Evolutionary conservation across 306 rosid species (phyloP).

Genomic region (Dryas drummondii): DNA sequence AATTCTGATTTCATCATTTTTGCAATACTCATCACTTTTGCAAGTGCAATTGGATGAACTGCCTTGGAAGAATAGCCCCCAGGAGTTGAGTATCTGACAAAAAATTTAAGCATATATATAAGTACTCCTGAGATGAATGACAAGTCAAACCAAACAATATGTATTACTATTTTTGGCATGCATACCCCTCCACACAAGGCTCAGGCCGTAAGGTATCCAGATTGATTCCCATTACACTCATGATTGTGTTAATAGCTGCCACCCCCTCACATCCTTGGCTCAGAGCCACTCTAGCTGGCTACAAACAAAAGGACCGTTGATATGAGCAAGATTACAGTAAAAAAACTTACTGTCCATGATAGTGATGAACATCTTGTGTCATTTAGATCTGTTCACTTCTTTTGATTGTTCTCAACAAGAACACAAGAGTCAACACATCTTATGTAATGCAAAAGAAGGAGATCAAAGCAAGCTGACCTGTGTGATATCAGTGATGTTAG

Average conservation of each 20-base stretch:
- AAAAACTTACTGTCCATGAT: neutral
- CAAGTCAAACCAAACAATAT: conserved; percentile 18
- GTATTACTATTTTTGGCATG: conserved; percentile 23
- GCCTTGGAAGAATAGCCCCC: conserved; percentile 98
- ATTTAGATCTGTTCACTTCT: neutral
- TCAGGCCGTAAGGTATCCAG: conserved; percentile 81
- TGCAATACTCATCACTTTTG: conserved; percentile 89
- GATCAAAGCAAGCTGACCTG: conserved; percentile 47
- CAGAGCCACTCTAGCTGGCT: conserved; percentile 91
- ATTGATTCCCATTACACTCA: conserved; percentile 99
- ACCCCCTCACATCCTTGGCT: conserved; percentile 84
- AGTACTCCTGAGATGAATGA: conserved; percentile 9
- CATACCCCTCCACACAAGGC: conserved; percentile 98
- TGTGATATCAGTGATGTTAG: conserved; percentile 88
- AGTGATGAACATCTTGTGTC: neutral
- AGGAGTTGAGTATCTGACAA: conserved; percentile 92
- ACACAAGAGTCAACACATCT: conserved; percentile 2
- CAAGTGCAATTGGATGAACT: conserved; percentile 97
- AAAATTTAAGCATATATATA: conserved; percentile 22
- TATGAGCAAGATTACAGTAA: conserved; percentile 4
- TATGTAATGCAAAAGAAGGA: neutral
- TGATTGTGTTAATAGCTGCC: conserved; percentile 90
- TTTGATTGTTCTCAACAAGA: neutral
- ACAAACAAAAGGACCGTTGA: conserved; percentile 22
- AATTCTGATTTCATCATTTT: conserved; percentile 86